phyloP scores from a whole-genome alignment of 1,284 basidiomycete species.

The Microbotryum violaceum region DNA sequence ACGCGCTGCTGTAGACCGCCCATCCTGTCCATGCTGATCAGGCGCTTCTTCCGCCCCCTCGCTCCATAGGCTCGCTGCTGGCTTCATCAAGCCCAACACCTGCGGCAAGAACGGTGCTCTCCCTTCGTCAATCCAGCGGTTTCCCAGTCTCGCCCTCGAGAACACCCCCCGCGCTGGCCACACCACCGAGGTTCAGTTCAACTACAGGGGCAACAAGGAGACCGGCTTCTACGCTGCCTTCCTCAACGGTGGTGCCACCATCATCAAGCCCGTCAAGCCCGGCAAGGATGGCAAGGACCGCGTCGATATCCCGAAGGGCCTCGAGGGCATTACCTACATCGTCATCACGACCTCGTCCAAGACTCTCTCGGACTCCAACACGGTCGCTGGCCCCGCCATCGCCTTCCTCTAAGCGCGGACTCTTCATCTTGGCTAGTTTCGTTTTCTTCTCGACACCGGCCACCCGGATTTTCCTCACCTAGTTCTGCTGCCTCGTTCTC shows the following conservation, averaged over 20 bases:
- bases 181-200: slow-evolving; percentile 34
- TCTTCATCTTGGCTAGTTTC: too few relatives aligned
- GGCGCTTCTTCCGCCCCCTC: too few relatives aligned
- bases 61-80: slow-evolving; percentile 25
- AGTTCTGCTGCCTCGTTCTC: too few relatives aligned
- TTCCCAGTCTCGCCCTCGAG: slow-evolving; percentile 42
- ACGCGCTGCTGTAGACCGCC: too few relatives aligned
- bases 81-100: slow-evolving; percentile 30
- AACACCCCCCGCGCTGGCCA: slow-evolving; percentile 29
- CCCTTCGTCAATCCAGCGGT: slow-evolving; percentile 39
- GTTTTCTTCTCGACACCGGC: too few relatives aligned
- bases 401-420: slow-evolving; percentile 23
- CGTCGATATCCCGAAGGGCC: slow-evolving; percentile 33
- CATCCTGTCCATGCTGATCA: too few relatives aligned
- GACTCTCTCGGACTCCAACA: slow-evolving; percentile 42
- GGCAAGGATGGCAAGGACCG: slow-evolving; percentile 27
- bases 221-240: slow-evolving; percentile 40
- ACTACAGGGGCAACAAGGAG: background rate
- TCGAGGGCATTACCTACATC: slow-evolving; percentile 34
- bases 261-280: slow-evolving; percentile 18
- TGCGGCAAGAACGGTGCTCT: background rate
- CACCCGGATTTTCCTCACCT: too few relatives aligned
- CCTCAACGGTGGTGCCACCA: slow-evolving; percentile 42
- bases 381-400: slow-evolving; percentile 49
- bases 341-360: slow-evolving; percentile 39